Evolutionary conservation across 345 rosid species (phyloP), one percentile per base, ranked within the genome.

Genomic region (Boechera retrofracta): DNA sequence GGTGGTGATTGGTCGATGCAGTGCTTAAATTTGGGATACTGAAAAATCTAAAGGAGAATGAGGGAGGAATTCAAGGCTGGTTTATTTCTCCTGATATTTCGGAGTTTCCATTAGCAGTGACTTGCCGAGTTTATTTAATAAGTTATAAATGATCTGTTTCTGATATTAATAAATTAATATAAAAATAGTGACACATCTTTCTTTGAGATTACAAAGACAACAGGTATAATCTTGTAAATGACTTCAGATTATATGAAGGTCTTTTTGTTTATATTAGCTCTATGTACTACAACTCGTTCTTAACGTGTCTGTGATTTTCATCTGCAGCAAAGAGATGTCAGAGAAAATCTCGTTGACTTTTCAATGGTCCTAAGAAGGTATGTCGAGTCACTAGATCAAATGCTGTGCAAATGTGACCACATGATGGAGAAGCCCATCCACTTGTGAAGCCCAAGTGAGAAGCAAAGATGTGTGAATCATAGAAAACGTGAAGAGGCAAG

Each of bases 321-420:
- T 77, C 58, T 77, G 75, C 70, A 62, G 51, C 33, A 42, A 44
- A 69, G 33, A 54, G 32, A 55, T 69, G 75, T 59, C 73, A 69
- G 75, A 73, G 44, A 52, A 53, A 42, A 11, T 54, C 11, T 53
- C 0, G 48, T 63, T 21, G 73, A 57, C 65, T 39, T 41, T 36
- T 52, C 18, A 51, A 51, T 71, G 78, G 74, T 73, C 65, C 58
- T 5, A 58, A 72, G 6, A 69, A 73, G 54, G 64, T 45, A 11
- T 78, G 77, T 81, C 68, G 67, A 72, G 79, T 60, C 63, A 67
- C 64, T 69, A 61, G 66, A 78, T 89, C 91, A 86, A 81, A 79
- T 86, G 42, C 59, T 84, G 71, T 75, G 21, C 48, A 58, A 49
- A 9, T 65, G 72, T 78, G 82, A 72, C 69, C 76, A 36, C 69